Evolutionary conservation across 2,329 filamentous ascomycete species (phyloP), one percentile per base, ranked within the genome.

Genomic region (Aspergillus amoenus): DNA sequence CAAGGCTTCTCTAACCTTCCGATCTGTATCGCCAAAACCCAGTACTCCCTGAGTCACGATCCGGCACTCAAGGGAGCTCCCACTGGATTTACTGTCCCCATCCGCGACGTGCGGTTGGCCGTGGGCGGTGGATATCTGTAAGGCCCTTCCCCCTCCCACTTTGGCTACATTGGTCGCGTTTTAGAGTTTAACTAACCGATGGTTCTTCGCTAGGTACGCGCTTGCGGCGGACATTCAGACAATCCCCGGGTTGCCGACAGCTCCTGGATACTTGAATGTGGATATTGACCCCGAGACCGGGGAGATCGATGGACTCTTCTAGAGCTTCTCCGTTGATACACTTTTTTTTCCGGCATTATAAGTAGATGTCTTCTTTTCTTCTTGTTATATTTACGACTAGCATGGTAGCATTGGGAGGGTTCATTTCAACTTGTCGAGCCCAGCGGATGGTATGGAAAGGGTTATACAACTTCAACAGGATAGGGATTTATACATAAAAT

Each of bases 191-290:
- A 70, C 76, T 82, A 71, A 81, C 62, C 50, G 7, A 24, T 18
- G 22, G 13, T 55, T 64, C 58, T 60, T 40, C 18, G 39, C 6
- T 64, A 89, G 89, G 53, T 97, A 96, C 68, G 94, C 94, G 6
- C 83, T 97, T 60, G 94, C 94, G 53, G 94, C 94, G 13, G 94
- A 99, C 71, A 97, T 99, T 64, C 94, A 97, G 81, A 99, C 94
- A 1, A 99, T 99, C 63, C 94, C 94, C 13, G 94, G 94, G 60
- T 81, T 99, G 63, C 93, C 93, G 9, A 97, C 94, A 8, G 93
- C 93, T 18, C 94, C 93, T 8, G 94, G 94, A 11, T 97, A 97
- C 72, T 81, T 97, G 61, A 97, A 97, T 68, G 93, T 97, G 45
- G 93, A 97, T 65, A 82, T 88, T 43, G 88, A 93, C 67, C 77